Base-by-base conservation (phyloP, 257 asterid species). In the Linderniella brevidens region DNA sequence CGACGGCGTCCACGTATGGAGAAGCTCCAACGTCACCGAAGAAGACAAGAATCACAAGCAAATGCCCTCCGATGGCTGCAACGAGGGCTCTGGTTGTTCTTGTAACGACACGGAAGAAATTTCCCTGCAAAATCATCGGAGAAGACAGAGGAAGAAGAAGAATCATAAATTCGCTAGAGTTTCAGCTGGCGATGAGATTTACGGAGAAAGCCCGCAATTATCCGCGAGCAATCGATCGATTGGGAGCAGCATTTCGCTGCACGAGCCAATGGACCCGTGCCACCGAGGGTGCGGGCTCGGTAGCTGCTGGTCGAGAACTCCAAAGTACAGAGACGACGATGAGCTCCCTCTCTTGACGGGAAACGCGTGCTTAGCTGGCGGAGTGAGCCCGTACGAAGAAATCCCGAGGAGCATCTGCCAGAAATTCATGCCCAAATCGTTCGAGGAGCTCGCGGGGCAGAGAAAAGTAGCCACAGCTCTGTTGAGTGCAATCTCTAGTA, bases 361-460 rank as follows among this genome's bases (percentile, higher is more conserved):
- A 25, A 62, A 36, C 39, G 40, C 58, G 12, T 62, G 66, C 5
- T 58, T 63, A 45, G 19, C 37, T n/a, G 54, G 20, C 17, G 17
- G 48, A 7, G 42, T 35, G 35, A 63, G 59, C 18, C 57, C 55
- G 35, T 48, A 60, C 56, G 25, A 62, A 15, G 92, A 56, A 58
- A 73, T 76, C 66, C 82, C 94, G 8, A 72, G 77, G 47, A 76
- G 64, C 53, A 55, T 84, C 8, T 64, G 76, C 46, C 78, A 76
- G 51, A 84, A 84, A 53, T 84, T 69, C 62, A 55, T 66, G 69
- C 98, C 94, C 8, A 80, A 70, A 63, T 72, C 93, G 4, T 88
- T 88, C 45, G 18, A 56, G 36, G 96, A 84, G 17, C 66, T 88
- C 64, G 77, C 80, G 49, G 98, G 96, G 20, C 94, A 88, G 61